Percentiles rank a stretch among this genome's conserved stretches.
Evolutionary conservation across 352 stramenopile genomes (phyloP).

Genomic region (Phytophthora capsici): DNA sequence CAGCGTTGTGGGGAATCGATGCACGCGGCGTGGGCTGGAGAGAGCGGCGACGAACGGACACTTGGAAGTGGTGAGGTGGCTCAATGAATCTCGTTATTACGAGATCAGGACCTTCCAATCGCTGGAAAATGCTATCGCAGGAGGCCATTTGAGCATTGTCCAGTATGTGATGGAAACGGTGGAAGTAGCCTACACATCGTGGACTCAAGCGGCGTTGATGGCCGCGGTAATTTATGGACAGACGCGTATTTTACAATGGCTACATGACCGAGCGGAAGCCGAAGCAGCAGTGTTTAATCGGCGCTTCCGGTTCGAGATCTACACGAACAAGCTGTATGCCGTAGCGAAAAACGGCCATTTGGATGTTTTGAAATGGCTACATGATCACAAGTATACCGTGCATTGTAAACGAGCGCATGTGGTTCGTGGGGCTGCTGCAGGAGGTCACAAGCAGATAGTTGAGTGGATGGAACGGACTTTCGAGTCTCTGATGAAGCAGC

Average conservation of each 20-base stretch:
- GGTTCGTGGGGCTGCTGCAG: conserved; percentile 34
- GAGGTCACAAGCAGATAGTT: conserved; percentile 28
- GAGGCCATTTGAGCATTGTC: conserved; percentile 45
- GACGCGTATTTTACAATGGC: conserved; percentile 40
- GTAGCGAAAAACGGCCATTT: conserved; percentile 37
- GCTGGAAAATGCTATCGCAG: conserved; percentile 50
- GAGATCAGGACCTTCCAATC: conserved; percentile 44
- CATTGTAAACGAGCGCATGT: conserved; percentile 43
- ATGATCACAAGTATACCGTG: conserved; percentile 26
- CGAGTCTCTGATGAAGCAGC: conserved; percentile 17
- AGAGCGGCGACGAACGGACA: conserved; percentile 40
- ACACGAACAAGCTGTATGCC: conserved; percentile 35
- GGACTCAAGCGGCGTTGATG: conserved; percentile 41
- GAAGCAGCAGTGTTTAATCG: conserved; percentile 19
- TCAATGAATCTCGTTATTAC: conserved; percentile 45
- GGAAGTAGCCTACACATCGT: conserved; percentile 41
- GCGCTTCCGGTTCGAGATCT: conserved; percentile 35
- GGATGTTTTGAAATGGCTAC: conserved; percentile 41
- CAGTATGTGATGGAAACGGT: conserved; percentile 49
- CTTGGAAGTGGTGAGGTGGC: conserved; percentile 44
- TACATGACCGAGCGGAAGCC: conserved; percentile 32
- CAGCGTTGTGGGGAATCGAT: conserved; percentile 44
- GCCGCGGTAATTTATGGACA: conserved; percentile 35
- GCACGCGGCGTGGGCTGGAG: conserved; percentile 46
- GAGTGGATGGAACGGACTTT: conserved; percentile 43